Percentiles rank a stretch among this genome's conserved stretches.
These are phyloP conservation scores for Calonectria crousiana DNA, from an alignment of 2,329 filamentous ascomycete species.

Conservation along the genomic window DNA sequence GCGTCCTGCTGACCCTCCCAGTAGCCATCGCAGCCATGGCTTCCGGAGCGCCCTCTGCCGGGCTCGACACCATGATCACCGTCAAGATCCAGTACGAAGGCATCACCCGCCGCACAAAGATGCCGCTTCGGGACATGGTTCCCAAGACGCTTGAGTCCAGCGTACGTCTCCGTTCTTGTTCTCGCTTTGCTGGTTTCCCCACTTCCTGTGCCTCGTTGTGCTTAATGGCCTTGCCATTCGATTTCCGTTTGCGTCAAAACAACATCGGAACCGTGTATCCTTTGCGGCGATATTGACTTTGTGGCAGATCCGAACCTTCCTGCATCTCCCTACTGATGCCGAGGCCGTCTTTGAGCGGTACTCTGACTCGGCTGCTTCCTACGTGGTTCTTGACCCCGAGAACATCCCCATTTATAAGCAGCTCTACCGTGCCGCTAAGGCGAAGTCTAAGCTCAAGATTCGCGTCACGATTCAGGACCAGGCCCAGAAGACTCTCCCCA, in stretches of 20 bases:
- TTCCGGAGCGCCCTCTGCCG: constrained; percentile 36
- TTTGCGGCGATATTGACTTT: constrained; percentile 28
- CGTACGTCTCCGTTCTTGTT: constrained; percentile 68
- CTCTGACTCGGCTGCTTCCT: constrained; percentile 90
- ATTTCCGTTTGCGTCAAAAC: not conserved
- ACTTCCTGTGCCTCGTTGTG: not conserved
- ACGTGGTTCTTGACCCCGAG: constrained; percentile 80
- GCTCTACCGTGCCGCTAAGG: constrained; percentile 95
- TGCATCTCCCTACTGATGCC: constrained; percentile 49
- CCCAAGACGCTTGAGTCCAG: constrained; percentile 81
- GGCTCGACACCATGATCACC: constrained; percentile 68
- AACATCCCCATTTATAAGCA: constrained; percentile 94
- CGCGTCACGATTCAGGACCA: constrained; percentile 69
- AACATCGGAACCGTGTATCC: not conserved
- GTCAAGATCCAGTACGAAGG: constrained; percentile 88
- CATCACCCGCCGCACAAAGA: constrained; percentile 84
- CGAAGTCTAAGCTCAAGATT: constrained; percentile 96
- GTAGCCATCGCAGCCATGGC: constrained; percentile 41
- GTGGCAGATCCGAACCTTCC: constrained; percentile 51
- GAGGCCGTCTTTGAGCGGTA: constrained; percentile 85
- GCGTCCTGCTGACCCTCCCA: constrained; percentile 14
- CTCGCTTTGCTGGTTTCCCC: not conserved
- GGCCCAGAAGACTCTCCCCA: constrained; percentile 48
- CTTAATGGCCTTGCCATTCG: not conserved
- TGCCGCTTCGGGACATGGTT: constrained; percentile 87